Percentiles rank a stretch among this genome's conserved stretches.
Evolutionary conservation across 2,329 filamentous ascomycete genomes (phyloP).

Genomic region (Pseudogymnoascus sp.): DNA sequence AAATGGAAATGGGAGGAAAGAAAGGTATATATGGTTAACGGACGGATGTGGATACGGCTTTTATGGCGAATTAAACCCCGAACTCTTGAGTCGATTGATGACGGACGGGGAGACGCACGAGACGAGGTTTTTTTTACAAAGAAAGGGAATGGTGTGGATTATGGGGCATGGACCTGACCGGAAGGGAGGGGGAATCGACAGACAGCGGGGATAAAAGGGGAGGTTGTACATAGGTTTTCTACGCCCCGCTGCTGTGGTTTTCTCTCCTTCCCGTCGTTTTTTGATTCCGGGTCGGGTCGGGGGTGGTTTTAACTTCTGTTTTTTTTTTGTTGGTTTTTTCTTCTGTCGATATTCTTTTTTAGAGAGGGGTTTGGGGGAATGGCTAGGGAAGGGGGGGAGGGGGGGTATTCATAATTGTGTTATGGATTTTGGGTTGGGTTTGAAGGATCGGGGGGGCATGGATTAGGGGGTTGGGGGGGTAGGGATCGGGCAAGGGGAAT

Average conservation of each 20-base stretch:
- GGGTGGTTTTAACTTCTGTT: not conserved
- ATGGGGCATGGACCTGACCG: not conserved
- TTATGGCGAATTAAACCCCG: not conserved
- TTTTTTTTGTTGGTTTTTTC: not conserved
- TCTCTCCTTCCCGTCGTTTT: not conserved
- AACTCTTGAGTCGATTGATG: not conserved
- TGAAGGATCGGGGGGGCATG: not conserved
- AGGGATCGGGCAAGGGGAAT: not conserved
- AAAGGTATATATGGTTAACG: not conserved
- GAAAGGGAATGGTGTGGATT: not conserved
- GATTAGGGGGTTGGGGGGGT: not conserved
- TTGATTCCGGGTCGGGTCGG: not conserved
- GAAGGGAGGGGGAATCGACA: not conserved
- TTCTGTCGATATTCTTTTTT: not conserved
- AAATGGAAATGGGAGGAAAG: not conserved
- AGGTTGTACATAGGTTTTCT: not conserved
- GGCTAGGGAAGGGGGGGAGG: not conserved
- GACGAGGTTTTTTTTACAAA: not conserved
- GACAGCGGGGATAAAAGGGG: not conserved
- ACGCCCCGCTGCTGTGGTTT: not conserved
- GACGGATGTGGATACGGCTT: not conserved
- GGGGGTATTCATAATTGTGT: not conserved
- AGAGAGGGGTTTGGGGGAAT: not conserved
- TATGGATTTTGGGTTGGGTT: not conserved
- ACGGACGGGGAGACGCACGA: not conserved